A percentile compares a stretch with the other conserved stretches of the same genome.
phyloP scores from a whole-genome alignment of 2,329 filamentous ascomycete species.

The Fusarium mexicanum region DNA sequence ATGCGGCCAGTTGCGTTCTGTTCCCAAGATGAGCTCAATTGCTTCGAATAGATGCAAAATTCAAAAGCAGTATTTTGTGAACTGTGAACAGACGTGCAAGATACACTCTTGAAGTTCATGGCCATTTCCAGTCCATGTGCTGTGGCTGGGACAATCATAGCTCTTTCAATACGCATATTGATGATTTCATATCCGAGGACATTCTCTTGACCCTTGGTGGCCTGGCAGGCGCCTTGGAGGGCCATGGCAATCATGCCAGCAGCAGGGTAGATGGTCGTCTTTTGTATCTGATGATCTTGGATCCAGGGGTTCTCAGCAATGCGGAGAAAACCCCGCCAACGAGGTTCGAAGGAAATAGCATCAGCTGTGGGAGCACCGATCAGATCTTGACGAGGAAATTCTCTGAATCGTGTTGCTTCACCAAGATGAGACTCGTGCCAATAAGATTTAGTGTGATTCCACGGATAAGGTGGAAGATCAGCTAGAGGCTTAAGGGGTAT shows the following conservation, averaged over 20 bases:
- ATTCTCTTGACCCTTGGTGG: slow-evolving; percentile 40
- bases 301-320: slow-evolving; percentile 63
- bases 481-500: slow-evolving; percentile 49
- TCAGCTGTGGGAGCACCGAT: slow-evolving; percentile 59
- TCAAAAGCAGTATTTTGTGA: slow-evolving; percentile 35
- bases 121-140: slow-evolving; percentile 60
- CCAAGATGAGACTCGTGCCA: slow-evolving; percentile 64
- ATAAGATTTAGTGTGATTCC: slow-evolving; percentile 62
- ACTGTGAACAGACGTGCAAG: background rate
- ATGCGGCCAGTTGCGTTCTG: slow-evolving; percentile 53
- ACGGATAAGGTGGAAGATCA: slow-evolving; percentile 62
- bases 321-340: slow-evolving; percentile 61
- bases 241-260: slow-evolving; percentile 62
- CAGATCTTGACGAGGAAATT: slow-evolving; percentile 59
- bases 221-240: slow-evolving; percentile 57
- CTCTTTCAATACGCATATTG: slow-evolving; percentile 58
- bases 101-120: slow-evolving; percentile 53
- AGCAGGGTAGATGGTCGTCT: slow-evolving; percentile 61
- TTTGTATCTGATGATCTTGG: slow-evolving; percentile 61
- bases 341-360: slow-evolving; percentile 56
- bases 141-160: slow-evolving; percentile 60
- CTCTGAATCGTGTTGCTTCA: slow-evolving; percentile 54
- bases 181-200: slow-evolving; percentile 55
- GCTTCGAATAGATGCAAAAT: slow-evolving; percentile 60
- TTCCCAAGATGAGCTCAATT: slow-evolving; percentile 53